Conservation (phyloP, 257 asterid species). For the Gentiana dahurica region DNA sequence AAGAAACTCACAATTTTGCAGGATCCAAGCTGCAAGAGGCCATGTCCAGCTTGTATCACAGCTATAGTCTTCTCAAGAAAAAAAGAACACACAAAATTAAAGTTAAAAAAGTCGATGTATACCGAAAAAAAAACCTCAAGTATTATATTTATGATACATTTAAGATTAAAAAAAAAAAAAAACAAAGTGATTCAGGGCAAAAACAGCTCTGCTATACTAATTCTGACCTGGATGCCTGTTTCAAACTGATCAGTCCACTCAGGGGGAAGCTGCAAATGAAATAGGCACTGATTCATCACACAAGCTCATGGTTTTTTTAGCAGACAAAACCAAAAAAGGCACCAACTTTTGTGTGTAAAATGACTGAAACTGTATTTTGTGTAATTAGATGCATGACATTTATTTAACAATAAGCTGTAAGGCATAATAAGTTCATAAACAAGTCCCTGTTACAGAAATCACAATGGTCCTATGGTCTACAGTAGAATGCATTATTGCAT, state of each 20-base stretch:
- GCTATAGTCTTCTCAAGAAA: conserved; percentile 72
- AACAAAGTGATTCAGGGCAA: conserved; percentile 1
- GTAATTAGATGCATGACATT: background rate
- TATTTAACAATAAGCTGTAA: background rate
- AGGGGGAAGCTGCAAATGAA: conserved; percentile 69
- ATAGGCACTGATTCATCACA: conserved; percentile 21
- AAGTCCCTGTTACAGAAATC: no score
- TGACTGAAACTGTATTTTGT: no score
- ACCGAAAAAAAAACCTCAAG: no score
- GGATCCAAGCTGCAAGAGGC: conserved; percentile 92
- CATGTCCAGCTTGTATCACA: conserved; percentile 99
- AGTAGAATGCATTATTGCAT: conserved; percentile 1
- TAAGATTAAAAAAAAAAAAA: background rate
- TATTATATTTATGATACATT: background rate
- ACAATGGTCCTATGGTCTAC: background rate
- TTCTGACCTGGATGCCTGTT: conserved; percentile 89
- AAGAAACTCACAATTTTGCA: conserved; percentile 83
- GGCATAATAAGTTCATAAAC: background rate
- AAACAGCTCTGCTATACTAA: conserved; percentile 1
- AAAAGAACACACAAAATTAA: background rate
- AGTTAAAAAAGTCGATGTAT: no score
- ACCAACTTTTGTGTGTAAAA: conserved; percentile 4
- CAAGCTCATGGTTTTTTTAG: conserved; percentile 15
- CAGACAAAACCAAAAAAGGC: conserved; percentile 18
- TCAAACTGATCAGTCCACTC: conserved; percentile 99